phyloP scores from a whole-genome alignment of 2,329 filamentous ascomycete species.

The Scedosporium minutisporum region DNA sequence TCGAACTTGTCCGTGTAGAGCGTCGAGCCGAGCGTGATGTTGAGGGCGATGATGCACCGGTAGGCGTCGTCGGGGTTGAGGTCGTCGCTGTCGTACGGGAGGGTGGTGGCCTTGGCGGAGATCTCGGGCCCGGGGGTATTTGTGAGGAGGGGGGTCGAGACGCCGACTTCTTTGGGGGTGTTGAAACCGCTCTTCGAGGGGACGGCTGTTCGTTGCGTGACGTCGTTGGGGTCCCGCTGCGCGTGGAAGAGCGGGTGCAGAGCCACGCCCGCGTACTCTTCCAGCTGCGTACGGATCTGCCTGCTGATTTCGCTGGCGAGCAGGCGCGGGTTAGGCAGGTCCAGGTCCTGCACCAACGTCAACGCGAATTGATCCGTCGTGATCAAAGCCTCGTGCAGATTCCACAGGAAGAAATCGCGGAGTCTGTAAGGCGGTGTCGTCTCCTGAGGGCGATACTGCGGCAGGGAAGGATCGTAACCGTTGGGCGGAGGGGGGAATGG shows the following conservation, averaged over 20 bases:
- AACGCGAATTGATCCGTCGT: slow-evolving; percentile 96
- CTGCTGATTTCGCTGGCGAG: slow-evolving; percentile 77
- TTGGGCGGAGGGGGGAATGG: slow-evolving; percentile 55
- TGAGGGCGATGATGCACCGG: slow-evolving; percentile 82
- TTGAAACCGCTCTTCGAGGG: slow-evolving; percentile 35
- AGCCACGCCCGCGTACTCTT: slow-evolving; percentile 91
- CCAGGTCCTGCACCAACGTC: slow-evolving; percentile 81
- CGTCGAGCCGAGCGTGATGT: slow-evolving; percentile 82
- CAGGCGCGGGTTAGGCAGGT: slow-evolving; percentile 65
- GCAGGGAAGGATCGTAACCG: slow-evolving; percentile 57
- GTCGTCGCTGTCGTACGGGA: slow-evolving; percentile 58
- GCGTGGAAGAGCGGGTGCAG: slow-evolving; percentile 72
- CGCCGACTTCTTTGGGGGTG: neutral
- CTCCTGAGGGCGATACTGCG: slow-evolving; percentile 73
- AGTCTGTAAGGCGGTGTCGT: slow-evolving; percentile 75
- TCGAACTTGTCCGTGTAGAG: slow-evolving; percentile 97
- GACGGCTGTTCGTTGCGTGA: slow-evolving; percentile 16
- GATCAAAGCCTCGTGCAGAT: slow-evolving; percentile 84
- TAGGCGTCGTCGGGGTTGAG: slow-evolving; percentile 91
- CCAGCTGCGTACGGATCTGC: slow-evolving; percentile 88
- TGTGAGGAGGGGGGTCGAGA: slow-evolving; percentile 38
- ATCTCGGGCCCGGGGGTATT: slow-evolving; percentile 39
- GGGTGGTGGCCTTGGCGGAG: slow-evolving; percentile 58
- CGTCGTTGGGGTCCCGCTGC: neutral
- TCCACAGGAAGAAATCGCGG: slow-evolving; percentile 96